Percentiles rank a stretch among this genome's conserved stretches.
These are phyloP conservation scores for Penicillium odoratum DNA, from an alignment of 495 filamentous ascomycete genomes.

Conservation along the genomic window DNA sequence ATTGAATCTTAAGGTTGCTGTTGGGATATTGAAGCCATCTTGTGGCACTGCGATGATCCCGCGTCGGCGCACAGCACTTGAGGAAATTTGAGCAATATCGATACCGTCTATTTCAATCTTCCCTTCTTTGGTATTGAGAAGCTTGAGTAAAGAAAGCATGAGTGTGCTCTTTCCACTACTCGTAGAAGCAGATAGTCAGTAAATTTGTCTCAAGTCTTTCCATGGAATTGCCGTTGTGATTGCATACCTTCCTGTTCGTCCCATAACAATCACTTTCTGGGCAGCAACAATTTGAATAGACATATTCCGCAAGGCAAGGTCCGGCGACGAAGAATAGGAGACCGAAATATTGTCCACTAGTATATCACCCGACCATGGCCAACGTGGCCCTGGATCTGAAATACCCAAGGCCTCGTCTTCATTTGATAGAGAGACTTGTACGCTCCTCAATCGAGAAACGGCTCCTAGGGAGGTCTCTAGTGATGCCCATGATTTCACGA, in stretches of 20 bases:
- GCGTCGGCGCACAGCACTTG: not conserved
- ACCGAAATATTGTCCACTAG: not conserved
- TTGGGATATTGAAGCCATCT: conserved; percentile 10
- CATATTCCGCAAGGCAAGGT: not conserved
- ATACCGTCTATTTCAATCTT: not conserved
- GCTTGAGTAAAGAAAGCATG: conserved; percentile 5
- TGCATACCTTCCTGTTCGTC: conserved; percentile 6
- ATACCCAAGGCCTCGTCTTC: not conserved
- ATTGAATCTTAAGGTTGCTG: conserved; percentile 3
- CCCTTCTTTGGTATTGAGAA: not conserved
- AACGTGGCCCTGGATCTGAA: not conserved
- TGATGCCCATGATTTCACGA: conserved; percentile 38
- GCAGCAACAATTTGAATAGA: not conserved
- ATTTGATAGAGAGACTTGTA: not conserved
- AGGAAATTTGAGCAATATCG: not conserved
- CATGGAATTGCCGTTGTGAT: not conserved
- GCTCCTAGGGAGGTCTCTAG: conserved; percentile 33
- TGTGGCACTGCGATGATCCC: conserved; percentile 10
- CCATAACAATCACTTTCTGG: conserved; percentile 6
- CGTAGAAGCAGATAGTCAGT: not conserved
- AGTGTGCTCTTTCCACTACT: conserved; percentile 7
- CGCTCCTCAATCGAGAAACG: conserved; percentile 3
- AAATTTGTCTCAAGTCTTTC: not conserved
- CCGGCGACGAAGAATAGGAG: not conserved
- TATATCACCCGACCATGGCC: conserved; percentile 2